These are phyloP conservation scores for Avena eriantha DNA, from an alignment of 176 grass and related monocot genomes.

Conservation along the genomic window DNA sequence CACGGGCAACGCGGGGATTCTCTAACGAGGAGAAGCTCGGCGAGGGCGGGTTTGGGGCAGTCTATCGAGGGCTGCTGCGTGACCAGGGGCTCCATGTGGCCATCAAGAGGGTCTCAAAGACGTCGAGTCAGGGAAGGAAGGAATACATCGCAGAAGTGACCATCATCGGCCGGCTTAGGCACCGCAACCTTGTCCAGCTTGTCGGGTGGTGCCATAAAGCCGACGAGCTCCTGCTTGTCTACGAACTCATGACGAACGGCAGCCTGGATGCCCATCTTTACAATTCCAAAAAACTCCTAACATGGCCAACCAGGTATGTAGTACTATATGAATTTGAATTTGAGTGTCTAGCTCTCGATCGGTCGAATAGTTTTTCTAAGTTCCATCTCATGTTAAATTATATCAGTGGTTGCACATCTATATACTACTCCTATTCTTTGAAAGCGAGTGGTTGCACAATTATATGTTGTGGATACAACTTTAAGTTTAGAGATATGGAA, in stretches of 20 bases:
- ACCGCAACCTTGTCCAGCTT: constrained; percentile 5
- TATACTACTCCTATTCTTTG: too few species aligned
- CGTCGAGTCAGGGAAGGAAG: background rate
- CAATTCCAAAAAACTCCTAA: background rate
- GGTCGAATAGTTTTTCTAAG: background rate
- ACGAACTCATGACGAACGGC: background rate
- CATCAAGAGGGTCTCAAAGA: background rate
- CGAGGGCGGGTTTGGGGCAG: background rate
- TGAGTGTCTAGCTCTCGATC: background rate
- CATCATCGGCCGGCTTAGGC: background rate
- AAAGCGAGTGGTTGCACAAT: too few species aligned
- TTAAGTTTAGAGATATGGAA: background rate
- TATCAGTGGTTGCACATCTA: background rate
- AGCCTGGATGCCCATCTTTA: background rate
- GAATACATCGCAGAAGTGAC: constrained; percentile 13
- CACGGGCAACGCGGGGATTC: background rate
- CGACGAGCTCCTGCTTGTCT: background rate
- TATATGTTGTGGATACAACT: background rate
- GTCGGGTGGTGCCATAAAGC: background rate
- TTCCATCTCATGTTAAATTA: background rate
- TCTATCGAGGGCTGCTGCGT: background rate
- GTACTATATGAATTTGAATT: background rate
- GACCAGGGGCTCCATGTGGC: background rate
- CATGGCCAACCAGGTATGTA: background rate
- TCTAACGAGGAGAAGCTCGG: background rate